phyloP scores from a whole-genome alignment of 495 filamentous ascomycete genomes.

The Aspergillus biplanus region DNA sequence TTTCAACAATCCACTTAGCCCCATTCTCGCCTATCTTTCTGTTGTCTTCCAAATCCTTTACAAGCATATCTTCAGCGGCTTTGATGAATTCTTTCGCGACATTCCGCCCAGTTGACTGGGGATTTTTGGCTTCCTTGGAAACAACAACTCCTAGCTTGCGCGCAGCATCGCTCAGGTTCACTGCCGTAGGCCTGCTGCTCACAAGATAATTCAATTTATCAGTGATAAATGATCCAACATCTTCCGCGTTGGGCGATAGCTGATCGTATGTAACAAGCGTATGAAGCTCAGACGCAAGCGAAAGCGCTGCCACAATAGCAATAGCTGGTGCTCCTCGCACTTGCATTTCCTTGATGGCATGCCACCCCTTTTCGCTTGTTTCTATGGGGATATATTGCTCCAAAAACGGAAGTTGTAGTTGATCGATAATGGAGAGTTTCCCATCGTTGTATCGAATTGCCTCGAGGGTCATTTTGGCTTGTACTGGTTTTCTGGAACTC shows the following conservation, averaged over 20 bases:
- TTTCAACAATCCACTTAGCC: conserved; percentile 74
- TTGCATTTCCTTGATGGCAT: conserved; percentile 92
- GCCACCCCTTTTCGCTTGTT: conserved; percentile 81
- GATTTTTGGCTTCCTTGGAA: conserved; percentile 33
- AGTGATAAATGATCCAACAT: conserved; percentile 67
- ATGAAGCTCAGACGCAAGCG: conserved; percentile 66
- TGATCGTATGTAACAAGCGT: conserved; percentile 27
- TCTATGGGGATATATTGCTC: conserved; percentile 76
- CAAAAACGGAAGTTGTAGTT: conserved; percentile 85
- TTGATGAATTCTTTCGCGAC: conserved; percentile 69
- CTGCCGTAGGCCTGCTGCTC: conserved; percentile 87
- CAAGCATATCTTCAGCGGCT: conserved; percentile 83
- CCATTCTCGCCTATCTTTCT: conserved; percentile 80
- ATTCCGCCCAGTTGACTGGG: conserved; percentile 41
- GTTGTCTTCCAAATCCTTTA: conserved; percentile 86
- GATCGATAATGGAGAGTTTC: conserved; percentile 83
- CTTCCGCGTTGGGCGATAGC: conserved; percentile 49
- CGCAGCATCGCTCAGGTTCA: conserved; percentile 91
- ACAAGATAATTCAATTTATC: conserved; percentile 81
- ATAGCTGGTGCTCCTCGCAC: conserved; percentile 95
- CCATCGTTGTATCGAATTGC: conserved; percentile 85
- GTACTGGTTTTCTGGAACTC: no score
- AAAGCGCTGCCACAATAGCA: conserved; percentile 91
- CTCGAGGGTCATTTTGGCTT: conserved; percentile 65
- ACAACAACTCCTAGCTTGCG: conserved; percentile 70